These are phyloP conservation scores for Blechomonas ayalai DNA, from an alignment of 208 protist genomes.

Conservation along the genomic window DNA sequence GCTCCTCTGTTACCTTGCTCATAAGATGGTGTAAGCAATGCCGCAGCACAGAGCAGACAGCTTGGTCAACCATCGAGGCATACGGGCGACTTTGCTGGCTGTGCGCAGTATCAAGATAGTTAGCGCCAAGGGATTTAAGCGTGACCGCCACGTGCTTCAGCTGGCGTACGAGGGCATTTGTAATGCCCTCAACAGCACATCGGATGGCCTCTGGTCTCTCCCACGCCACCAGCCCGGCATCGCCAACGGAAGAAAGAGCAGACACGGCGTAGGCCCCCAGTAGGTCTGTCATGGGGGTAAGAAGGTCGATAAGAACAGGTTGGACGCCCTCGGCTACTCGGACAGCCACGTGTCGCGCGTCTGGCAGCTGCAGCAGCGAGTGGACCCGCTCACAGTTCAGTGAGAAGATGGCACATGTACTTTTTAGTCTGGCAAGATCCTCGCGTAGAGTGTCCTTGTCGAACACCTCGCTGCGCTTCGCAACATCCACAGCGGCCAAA, in stretches of 20 bases:
- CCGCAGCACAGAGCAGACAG: constrained; percentile 19
- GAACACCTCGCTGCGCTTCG: constrained; percentile 20
- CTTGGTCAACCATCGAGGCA: constrained; percentile 26
- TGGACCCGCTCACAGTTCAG: constrained; percentile 35
- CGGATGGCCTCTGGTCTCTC: constrained; percentile 4
- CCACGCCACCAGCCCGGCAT: constrained; percentile 1
- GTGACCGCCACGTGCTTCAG: constrained; percentile 46
- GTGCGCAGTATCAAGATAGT: constrained; percentile 50
- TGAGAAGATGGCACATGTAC: constrained; percentile 61
- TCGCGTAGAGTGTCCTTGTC: constrained; percentile 39
- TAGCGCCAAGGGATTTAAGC: constrained; percentile 51
- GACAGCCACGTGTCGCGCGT: constrained; percentile 20
- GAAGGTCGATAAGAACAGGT: constrained; percentile 61
- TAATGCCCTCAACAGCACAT: constrained; percentile 14
- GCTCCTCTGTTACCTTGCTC: constrained; percentile 5
- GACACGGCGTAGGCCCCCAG: constrained; percentile 24
- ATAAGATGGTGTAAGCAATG: too few relatives aligned
- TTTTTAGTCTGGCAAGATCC: constrained; percentile 73
- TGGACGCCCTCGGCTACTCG: constrained; percentile 59
- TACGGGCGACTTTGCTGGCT: constrained; percentile 27
- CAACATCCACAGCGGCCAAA: constrained; percentile 23
- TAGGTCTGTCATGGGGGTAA: constrained; percentile 28
- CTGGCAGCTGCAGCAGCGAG: constrained; percentile 17
- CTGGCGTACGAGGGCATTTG: constrained; percentile 28
- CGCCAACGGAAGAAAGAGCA: not conserved